phyloP scores from a whole-genome alignment of 306 rosid genomes.

The Elaeagnus macrophylla region DNA sequence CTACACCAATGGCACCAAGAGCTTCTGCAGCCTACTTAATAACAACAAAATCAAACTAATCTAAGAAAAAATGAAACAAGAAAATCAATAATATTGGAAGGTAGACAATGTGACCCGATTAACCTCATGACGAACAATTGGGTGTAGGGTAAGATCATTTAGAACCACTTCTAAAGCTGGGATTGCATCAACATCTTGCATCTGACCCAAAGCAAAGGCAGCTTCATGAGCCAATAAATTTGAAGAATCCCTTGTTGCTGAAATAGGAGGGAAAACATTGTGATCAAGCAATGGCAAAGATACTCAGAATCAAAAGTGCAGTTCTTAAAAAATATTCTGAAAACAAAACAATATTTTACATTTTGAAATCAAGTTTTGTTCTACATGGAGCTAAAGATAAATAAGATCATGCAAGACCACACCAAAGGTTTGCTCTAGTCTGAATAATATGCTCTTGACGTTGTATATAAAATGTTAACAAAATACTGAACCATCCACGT shows the following conservation, averaged over 20 bases:
- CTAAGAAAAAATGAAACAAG: not conserved
- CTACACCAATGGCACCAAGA: constrained; percentile 86
- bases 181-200: constrained; percentile 83
- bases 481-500: too few species aligned
- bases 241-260: constrained; percentile 92
- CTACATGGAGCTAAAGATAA: too few species aligned
- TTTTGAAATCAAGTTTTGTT: too few species aligned
- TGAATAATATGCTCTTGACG: too few species aligned
- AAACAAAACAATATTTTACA: too few species aligned
- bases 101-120: not conserved
- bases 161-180: constrained; percentile 63
- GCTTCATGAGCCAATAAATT: constrained; percentile 95
- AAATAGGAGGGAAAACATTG: not conserved
- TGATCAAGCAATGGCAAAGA: constrained; percentile 1
- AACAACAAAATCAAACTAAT: constrained; percentile 17
- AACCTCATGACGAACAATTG: constrained; percentile 97
- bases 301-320: not conserved
- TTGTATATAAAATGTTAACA: too few species aligned
- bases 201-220: constrained; percentile 97
- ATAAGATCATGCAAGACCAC: too few species aligned
- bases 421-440: too few species aligned
- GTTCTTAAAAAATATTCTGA: not conserved
- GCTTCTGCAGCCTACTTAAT: constrained; percentile 88
- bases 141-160: constrained; percentile 78
- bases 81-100: not conserved